phyloP scores from a whole-genome alignment of 2,329 filamentous ascomycete genomes.

The Orbilia brochopaga region DNA sequence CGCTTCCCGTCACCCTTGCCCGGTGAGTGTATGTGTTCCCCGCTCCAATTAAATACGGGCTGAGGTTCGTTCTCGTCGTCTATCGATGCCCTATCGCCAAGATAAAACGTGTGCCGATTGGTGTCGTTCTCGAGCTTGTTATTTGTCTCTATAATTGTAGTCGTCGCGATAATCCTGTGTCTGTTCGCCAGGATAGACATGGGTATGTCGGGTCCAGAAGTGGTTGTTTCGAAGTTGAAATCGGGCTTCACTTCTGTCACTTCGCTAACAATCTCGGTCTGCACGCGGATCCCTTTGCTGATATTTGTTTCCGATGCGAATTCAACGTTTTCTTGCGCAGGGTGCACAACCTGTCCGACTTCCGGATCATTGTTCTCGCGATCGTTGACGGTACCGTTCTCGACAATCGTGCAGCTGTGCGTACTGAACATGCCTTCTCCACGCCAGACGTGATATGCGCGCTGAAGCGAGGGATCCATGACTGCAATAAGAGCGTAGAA shows the following conservation, averaged over 20 bases:
- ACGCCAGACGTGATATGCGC: conserved; percentile 50
- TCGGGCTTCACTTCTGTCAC: conserved; percentile 48
- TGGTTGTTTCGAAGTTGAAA: neutral
- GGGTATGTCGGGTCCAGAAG: conserved; percentile 15
- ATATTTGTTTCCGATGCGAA: conserved; percentile 1
- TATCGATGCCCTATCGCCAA: conserved; percentile 28
- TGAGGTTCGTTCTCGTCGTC: conserved; percentile 26
- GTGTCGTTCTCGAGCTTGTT: conserved; percentile 26
- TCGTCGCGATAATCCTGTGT: conserved; percentile 15
- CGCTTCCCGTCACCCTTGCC: conserved; percentile 26
- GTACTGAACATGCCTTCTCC: conserved; percentile 34
- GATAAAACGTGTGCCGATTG: conserved; percentile 31
- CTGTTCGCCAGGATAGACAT: conserved; percentile 26
- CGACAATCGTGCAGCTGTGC: conserved; percentile 9
- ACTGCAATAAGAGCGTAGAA: conserved; percentile 52
- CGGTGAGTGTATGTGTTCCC: neutral
- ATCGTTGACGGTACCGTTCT: conserved; percentile 36
- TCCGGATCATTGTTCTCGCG: conserved; percentile 36
- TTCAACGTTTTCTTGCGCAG: conserved; percentile 7
- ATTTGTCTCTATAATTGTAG: conserved; percentile 39
- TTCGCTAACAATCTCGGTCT: conserved; percentile 52
- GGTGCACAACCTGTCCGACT: conserved; percentile 24
- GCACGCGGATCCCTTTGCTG: conserved; percentile 51
- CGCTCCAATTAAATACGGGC: conserved; percentile 8
- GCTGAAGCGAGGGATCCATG: conserved; percentile 52